Evolutionary conservation across 2,329 filamentous ascomycete species (phyloP), one percentile per base, ranked within the genome.

Genomic region (Penicillium sp.): DNA sequence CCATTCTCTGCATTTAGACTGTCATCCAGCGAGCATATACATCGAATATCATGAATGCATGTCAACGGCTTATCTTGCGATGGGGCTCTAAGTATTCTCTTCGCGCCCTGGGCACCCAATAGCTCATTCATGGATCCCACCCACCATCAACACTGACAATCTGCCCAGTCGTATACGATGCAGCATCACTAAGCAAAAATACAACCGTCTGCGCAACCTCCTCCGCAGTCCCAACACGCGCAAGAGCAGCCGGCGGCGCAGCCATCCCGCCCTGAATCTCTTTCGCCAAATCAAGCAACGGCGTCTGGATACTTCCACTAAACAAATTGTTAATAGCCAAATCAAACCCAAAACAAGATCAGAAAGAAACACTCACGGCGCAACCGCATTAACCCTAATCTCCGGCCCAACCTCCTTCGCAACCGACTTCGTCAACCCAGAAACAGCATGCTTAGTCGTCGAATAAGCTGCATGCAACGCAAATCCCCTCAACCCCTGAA

Each of bases 81-180:
- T 34, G 9, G 11, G 16, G 10, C 13, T 25, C 11, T 18, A n/a
- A 14, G 4, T 16, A 12, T 22, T 2, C 2, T 12, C 19, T 14
- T 28, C 7, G 4, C n/a, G 18, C 12, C 12, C 33, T 30, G 0
- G 10, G 10, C 5, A 13, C 4, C 4, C n/a, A 11, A 30, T 9
- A 35, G 11, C 7, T 35, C 29, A 12, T 30, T 57, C 33, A 64
- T n/a, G n/a, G n/a, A 14, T 67, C 56, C 69, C 72, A 75, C 0
- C 74, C 75, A 3, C 76, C 76, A 61, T 79, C 76, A 18, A 78
- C 72, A 43, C 63, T 70, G 39, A 74, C 67, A 4, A 73, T 67
- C 9, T 69, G 64, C 0, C 76, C 75, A 1, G 76, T 78, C 1
- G 76, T 73, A 58, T 72, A 78, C 2, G 70, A 73, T 1, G 70